A percentile compares a stretch with the other conserved stretches of the same genome.
Conservation (phyloP, 2,329 filamentous ascomycete species). For the Aureobasidium lini region DNA sequence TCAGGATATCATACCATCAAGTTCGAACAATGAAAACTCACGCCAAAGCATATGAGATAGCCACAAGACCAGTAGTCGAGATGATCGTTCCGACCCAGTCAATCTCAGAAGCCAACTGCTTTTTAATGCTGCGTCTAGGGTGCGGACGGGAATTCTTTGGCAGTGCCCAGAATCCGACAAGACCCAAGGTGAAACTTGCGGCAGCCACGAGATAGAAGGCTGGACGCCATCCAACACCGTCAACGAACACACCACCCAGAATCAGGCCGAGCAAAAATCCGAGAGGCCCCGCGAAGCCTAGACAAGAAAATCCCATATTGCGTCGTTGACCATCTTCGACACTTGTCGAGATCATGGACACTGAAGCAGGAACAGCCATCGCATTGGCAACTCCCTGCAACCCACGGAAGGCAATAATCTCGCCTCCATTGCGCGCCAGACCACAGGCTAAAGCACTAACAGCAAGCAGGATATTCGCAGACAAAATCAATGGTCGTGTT, state of each 20-base stretch:
- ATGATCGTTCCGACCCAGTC: slow-evolving; percentile 48
- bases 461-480: slow-evolving; percentile 37
- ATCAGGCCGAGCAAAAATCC: slow-evolving; percentile 46
- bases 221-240: slow-evolving; percentile 44
- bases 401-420: slow-evolving; percentile 16
- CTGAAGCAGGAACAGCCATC: slow-evolving; percentile 24
- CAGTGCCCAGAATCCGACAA: slow-evolving; percentile 32
- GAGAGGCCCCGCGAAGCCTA: slow-evolving; percentile 44
- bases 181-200: slow-evolving; percentile 33
- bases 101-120: slow-evolving; percentile 35
- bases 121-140: slow-evolving; percentile 20
- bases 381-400: slow-evolving; percentile 14
- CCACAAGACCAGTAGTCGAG: slow-evolving; percentile 39
- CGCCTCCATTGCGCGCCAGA: slow-evolving; percentile 27
- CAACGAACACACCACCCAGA: slow-evolving; percentile 43
- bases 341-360: slow-evolving; percentile 42
- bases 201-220: slow-evolving; percentile 44
- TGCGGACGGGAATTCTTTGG: slow-evolving; percentile 24
- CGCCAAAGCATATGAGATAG: slow-evolving; percentile 38
- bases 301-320: slow-evolving; percentile 45
- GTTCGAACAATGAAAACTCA: slow-evolving; percentile 18
- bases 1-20: neutral
- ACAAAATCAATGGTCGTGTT: slow-evolving; percentile 38
- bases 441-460: slow-evolving; percentile 31
- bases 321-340: slow-evolving; percentile 41